Evolutionary conservation across 2,329 filamentous ascomycete genomes (phyloP).

Genomic region (Apiospora saccharicola): DNA sequence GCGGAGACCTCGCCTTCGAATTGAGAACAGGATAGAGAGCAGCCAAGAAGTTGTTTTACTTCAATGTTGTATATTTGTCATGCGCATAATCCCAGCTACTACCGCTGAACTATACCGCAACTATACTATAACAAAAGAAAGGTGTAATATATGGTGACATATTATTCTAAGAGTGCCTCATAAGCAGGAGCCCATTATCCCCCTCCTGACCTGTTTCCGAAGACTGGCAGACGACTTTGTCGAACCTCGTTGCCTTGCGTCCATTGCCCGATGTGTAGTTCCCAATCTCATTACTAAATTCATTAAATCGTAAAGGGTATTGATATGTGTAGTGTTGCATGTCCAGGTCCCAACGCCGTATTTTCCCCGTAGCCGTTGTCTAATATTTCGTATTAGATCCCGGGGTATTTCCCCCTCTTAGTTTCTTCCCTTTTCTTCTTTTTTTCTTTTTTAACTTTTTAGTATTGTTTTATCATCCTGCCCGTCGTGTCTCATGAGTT

Average conservation of each 20-base stretch:
- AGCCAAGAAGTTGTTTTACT: neutral
- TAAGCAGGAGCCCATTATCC: neutral
- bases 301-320: slow-evolving; percentile 15
- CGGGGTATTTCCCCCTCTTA: neutral
- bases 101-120: too few relatives aligned
- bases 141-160: neutral
- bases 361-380: neutral
- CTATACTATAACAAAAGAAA: neutral
- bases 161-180: neutral
- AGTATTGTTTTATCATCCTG: too few relatives aligned
- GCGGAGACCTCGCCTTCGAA: neutral
- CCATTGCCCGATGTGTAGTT: neutral
- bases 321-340: slow-evolving; percentile 1
- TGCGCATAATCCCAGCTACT: neutral
- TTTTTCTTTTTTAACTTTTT: neutral
- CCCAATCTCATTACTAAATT: neutral
- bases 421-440: neutral
- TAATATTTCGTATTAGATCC: neutral
- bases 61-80: neutral
- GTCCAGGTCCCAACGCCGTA: slow-evolving; percentile 5
- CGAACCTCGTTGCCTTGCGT: neutral
- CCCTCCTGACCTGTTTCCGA: neutral
- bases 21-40: neutral
- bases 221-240: neutral
- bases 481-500: neutral